Conservation (phyloP, 2,329 filamentous ascomycete species). For the Calonectria crousiana region DNA sequence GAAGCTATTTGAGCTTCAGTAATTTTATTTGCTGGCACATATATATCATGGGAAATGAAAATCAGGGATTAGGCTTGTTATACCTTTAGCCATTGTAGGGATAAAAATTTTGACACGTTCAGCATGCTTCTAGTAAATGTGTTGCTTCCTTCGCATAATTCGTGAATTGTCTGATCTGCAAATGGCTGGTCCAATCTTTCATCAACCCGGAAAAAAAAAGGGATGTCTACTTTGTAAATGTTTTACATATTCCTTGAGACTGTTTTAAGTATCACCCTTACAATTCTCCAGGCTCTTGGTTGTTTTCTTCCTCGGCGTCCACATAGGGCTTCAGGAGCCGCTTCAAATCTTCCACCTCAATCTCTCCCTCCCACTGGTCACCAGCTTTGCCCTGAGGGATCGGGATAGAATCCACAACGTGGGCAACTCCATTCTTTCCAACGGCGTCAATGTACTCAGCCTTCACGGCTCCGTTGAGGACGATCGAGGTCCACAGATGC, state of each 20-base stretch:
- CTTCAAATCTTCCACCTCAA: slow-evolving; percentile 47
- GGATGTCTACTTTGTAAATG: background rate
- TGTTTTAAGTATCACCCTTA: background rate
- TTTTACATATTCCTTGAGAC: background rate
- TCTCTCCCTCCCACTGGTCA: slow-evolving; percentile 28
- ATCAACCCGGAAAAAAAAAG: background rate
- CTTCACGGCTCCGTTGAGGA: slow-evolving; percentile 78
- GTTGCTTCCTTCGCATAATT: background rate
- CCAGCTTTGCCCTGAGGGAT: slow-evolving; percentile 75
- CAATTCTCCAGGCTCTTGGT: slow-evolving; percentile 25
- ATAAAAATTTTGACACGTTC: background rate
- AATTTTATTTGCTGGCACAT: background rate
- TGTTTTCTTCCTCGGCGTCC: slow-evolving; percentile 20
- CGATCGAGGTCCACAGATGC: slow-evolving; percentile 77
- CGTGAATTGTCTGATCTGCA: background rate
- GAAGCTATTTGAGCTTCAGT: slow-evolving; percentile 7
- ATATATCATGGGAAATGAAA: background rate
- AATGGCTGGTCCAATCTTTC: background rate
- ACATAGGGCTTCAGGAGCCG: slow-evolving; percentile 46
- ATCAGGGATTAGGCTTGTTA: background rate
- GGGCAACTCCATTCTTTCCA: slow-evolving; percentile 84
- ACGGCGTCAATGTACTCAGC: slow-evolving; percentile 78
- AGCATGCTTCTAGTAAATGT: background rate
- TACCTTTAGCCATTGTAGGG: background rate
- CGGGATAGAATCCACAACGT: slow-evolving; percentile 78